Base-by-base conservation (phyloP, 176 grass and related monocot genomes). In the Eleusine indica region DNA sequence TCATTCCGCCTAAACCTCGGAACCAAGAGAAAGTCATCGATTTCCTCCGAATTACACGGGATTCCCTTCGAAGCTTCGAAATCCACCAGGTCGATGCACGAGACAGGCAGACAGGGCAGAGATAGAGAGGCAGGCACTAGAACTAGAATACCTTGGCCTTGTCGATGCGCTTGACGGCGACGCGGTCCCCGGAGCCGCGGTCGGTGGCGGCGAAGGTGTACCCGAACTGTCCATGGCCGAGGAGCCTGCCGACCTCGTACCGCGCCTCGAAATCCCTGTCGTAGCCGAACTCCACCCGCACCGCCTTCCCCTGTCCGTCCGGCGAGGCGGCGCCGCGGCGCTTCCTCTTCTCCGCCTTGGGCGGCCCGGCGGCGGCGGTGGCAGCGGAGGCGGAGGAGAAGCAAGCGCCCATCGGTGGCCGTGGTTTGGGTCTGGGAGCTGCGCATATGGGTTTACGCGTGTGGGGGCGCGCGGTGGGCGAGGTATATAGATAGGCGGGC, bases 111-210 rank as follows among this genome's bases (percentile, higher is more conserved):
- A 17, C 1, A 28, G 15, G 2, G 14, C 52, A 51, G 9, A 4
- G 35, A 9, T 14, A 22, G 13, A 13, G 13, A 57, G 46, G 1
- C 13, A 28, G 40, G 30, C 3, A 13, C 3, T 82, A 73, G 2
- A 57, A 57, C 3, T 82, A 73, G 2, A 57, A 57, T 54, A 99
- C 96, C 96, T 99, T 99, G 81, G 77, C 79, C 89, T 99, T 99
- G 83, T 99, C 93, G 83, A 99, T 96, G 80, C 96, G 88, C 89
- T 99, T 99, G 83, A 99, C 96, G 37, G 96, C 96, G 63, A 99
- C 96, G 49, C 80, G 78, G 63, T 99, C 91, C 22, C 87, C 91
- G 18, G 85, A 94, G 30, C 15, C 64, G 51, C 83, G 92, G 29
- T 99, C 93, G 73, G 88, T 91, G 51, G 96, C 96, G 67, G 88